These are phyloP conservation scores for Chaetomium olivaceum DNA, from an alignment of 2,329 filamentous ascomycete species.

Conservation along the genomic window DNA sequence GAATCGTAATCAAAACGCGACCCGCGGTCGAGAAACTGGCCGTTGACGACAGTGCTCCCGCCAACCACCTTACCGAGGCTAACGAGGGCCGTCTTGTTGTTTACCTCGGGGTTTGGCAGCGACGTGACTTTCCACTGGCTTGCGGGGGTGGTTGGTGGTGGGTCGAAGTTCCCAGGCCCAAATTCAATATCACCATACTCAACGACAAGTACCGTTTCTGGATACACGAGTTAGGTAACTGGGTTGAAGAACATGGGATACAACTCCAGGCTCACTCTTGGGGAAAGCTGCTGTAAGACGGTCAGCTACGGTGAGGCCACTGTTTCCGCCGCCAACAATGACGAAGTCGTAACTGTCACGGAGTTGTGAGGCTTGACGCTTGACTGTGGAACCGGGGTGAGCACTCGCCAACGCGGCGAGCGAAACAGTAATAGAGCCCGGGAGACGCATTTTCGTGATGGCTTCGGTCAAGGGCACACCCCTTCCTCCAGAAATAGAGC, in stretches of 20 bases:
- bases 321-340: slow-evolving; percentile 38
- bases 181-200: slow-evolving; percentile 31
- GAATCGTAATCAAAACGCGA: slow-evolving; percentile 41
- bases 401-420: slow-evolving; percentile 15
- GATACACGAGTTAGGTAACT: background rate
- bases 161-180: slow-evolving; percentile 31
- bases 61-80: slow-evolving; percentile 40
- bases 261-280: slow-evolving; percentile 34
- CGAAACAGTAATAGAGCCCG: background rate
- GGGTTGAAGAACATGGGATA: background rate
- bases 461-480: background rate
- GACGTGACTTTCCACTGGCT: slow-evolving; percentile 12
- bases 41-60: slow-evolving; percentile 42
- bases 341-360: slow-evolving; percentile 37
- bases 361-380: slow-evolving; percentile 34
- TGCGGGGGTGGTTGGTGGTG: slow-evolving; percentile 18
- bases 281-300: slow-evolving; percentile 38
- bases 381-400: slow-evolving; percentile 13
- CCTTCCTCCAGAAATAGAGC: background rate
- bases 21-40: slow-evolving; percentile 42
- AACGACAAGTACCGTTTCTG: slow-evolving; percentile 29
- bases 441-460: background rate
- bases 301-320: slow-evolving; percentile 39
- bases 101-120: slow-evolving; percentile 27
- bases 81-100: slow-evolving; percentile 35